These are phyloP conservation scores for Isoetes engelmannii DNA, from an alignment of 83 land plant genomes.

Conservation along the genomic window DNA sequence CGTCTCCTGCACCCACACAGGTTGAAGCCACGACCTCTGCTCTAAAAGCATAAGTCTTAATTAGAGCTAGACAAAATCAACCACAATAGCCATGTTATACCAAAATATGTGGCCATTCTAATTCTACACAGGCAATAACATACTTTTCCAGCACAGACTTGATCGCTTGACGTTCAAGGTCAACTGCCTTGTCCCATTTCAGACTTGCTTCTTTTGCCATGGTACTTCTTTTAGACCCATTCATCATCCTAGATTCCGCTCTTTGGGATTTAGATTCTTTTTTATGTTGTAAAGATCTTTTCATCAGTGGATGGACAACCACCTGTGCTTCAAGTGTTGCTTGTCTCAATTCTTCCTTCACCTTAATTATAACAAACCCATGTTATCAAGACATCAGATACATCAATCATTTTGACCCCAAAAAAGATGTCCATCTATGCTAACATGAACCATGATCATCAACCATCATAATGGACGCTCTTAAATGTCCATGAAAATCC, in stretches of 20 bases:
- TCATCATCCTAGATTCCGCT: slow-evolving; percentile 22
- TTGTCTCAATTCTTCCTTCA: slow-evolving; percentile 29
- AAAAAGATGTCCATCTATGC: too few species aligned
- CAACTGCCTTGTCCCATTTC: slow-evolving; percentile 33
- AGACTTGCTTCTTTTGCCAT: slow-evolving; percentile 19
- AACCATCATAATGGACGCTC: too few species aligned
- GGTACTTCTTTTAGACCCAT: slow-evolving; percentile 17
- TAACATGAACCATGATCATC: too few species aligned
- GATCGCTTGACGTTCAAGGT: slow-evolving; percentile 27
- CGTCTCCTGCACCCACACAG: slow-evolving; percentile 38
- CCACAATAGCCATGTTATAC: too few species aligned
- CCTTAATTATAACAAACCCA: slow-evolving; percentile 8
- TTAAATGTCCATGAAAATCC: too few species aligned
- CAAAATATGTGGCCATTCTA: not conserved
- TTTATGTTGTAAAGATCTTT: slow-evolving; percentile 23
- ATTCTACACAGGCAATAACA: slow-evolving; percentile 4
- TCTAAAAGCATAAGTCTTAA: slow-evolving; percentile 8
- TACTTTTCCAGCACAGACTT: slow-evolving; percentile 31
- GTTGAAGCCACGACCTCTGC: slow-evolving; percentile 40
- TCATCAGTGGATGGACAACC: slow-evolving; percentile 31
- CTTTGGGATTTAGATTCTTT: slow-evolving; percentile 21
- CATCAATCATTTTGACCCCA: too few species aligned
- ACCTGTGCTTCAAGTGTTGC: slow-evolving; percentile 34
- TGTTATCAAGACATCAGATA: too few species aligned
- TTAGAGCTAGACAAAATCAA: not conserved